Percentiles rank a stretch among this genome's conserved stretches.
Conservation (phyloP, 169 alveolate genomes). For the Eimeria tenella region DNA sequence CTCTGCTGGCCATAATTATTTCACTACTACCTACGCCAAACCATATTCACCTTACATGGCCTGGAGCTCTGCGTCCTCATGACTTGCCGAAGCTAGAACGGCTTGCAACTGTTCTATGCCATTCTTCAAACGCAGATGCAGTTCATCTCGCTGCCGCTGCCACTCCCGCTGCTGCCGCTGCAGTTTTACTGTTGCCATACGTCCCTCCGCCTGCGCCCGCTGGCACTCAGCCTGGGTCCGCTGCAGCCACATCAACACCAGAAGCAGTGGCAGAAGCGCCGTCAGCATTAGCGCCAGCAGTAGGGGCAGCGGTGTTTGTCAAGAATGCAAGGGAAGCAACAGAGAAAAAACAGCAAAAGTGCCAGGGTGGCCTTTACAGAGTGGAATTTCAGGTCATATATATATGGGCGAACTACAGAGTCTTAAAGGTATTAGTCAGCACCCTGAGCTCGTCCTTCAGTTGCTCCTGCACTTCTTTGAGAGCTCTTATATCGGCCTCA, state of each 20-base stretch:
- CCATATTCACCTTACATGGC: no score
- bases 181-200: neutral
- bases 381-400: neutral
- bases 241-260: constrained; percentile 6
- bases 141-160: constrained; percentile 29
- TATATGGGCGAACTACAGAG: neutral
- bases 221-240: constrained; percentile 28
- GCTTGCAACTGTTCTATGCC: constrained; percentile 28
- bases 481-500: constrained; percentile 24
- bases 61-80: neutral
- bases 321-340: neutral
- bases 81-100: neutral
- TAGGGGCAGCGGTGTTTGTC: neutral
- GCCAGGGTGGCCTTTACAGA: neutral
- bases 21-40: no score
- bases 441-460: constrained; percentile 50
- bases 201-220: constrained; percentile 32
- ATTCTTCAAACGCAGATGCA: neutral
- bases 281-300: neutral
- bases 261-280: neutral
- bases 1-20: no score
- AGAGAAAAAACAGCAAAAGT: neutral
- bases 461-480: constrained; percentile 19
- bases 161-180: constrained; percentile 71
- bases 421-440: neutral